These are phyloP conservation scores for Diospyros kaki DNA, from an alignment of 148 eudicot genomes.

Conservation along the genomic window DNA sequence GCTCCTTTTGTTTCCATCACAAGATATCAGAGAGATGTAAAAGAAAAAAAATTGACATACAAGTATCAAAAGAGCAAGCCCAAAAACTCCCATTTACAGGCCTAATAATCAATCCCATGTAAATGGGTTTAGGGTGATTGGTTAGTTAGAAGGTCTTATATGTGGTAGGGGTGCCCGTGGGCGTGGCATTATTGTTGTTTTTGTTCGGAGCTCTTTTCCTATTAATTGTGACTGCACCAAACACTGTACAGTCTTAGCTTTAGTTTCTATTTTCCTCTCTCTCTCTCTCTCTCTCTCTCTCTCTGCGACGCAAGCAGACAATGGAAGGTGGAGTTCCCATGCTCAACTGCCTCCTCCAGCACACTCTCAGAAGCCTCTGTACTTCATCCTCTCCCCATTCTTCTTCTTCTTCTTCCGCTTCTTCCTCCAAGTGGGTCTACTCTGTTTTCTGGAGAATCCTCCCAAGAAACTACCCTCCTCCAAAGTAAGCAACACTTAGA, in stretches of 20 bases:
- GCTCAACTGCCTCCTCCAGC: conserved; percentile 43
- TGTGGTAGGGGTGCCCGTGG: background rate
- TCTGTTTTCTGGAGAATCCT: conserved; percentile 52
- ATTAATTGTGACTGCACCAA: conserved; percentile 9
- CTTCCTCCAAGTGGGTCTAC: conserved; percentile 41
- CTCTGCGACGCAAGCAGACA: conserved; percentile 7
- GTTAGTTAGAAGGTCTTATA: too few relatives aligned
- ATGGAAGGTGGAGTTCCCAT: conserved; percentile 51
- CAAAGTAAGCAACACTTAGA: conserved; percentile 31
- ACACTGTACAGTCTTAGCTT: background rate
- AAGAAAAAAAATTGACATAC: too few relatives aligned
- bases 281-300: background rate
- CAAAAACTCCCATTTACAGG: too few relatives aligned
- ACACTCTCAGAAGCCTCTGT: conserved; percentile 42
- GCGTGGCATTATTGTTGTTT: background rate
- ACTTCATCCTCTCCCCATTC: conserved; percentile 23
- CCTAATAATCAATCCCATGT: too few relatives aligned
- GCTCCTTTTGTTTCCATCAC: too few relatives aligned
- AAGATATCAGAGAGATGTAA: too few relatives aligned
- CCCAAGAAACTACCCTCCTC: conserved; percentile 55
- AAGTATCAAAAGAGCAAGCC: too few relatives aligned
- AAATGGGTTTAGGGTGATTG: too few relatives aligned
- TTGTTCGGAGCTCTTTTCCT: conserved; percentile 3
- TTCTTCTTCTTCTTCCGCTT: conserved; percentile 27
- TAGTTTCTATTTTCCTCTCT: background rate